These are phyloP conservation scores for Aspergillus vadensis DNA, from an alignment of 2,329 filamentous ascomycete genomes.

Conservation along the genomic window DNA sequence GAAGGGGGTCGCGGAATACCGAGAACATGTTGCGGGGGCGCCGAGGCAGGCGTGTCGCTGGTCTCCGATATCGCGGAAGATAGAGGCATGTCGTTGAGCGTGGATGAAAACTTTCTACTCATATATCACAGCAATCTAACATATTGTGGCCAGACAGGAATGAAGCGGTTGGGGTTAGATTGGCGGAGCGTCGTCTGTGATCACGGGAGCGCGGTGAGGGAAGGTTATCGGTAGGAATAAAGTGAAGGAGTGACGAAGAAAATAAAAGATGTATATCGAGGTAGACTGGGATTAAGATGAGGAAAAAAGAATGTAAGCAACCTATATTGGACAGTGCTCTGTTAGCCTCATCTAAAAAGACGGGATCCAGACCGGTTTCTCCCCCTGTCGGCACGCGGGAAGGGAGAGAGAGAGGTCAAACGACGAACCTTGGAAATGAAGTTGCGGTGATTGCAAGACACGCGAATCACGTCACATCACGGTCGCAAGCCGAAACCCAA, in stretches of 20 bases:
- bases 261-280: conserved; percentile 8
- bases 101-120: conserved; percentile 10
- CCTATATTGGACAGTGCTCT: conserved; percentile 9
- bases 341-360: conserved; percentile 14
- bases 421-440: conserved; percentile 18
- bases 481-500: conserved; percentile 4
- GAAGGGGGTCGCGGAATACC: conserved; percentile 55
- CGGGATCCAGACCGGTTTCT: not conserved
- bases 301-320: conserved; percentile 24
- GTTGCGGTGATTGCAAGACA: conserved; percentile 3
- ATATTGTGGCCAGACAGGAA: conserved; percentile 22
- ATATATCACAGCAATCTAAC: conserved; percentile 21
- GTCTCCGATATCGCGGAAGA: conserved; percentile 35
- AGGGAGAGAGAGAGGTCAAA: not conserved
- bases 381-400: not conserved
- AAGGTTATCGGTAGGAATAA: not conserved
- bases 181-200: not conserved
- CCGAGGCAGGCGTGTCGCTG: conserved; percentile 41
- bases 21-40: conserved; percentile 46
- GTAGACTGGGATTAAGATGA: not conserved
- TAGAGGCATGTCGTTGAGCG: conserved; percentile 25
- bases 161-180: conserved; percentile 7
- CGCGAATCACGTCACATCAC: conserved; percentile 10
- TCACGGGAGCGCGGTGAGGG: not conserved
- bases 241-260: conserved; percentile 21